Evolutionary conservation across 1,284 basidiomycete species (phyloP).

Genomic region (Melampsora americana): DNA sequence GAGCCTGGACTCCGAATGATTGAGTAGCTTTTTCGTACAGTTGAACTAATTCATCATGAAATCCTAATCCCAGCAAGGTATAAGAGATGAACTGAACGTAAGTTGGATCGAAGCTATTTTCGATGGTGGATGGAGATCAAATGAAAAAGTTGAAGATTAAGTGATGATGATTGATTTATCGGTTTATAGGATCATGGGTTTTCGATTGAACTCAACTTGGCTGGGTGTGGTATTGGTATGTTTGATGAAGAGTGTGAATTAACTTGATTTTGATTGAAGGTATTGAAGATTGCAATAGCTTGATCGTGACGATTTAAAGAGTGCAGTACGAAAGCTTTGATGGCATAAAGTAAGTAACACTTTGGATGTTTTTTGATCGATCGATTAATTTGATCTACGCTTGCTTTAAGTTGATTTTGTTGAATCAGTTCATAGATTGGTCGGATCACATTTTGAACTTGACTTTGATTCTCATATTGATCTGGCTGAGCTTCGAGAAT

Average conservation of each 20-base stretch:
- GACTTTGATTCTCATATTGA: too few relatives aligned
- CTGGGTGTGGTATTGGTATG: background rate
- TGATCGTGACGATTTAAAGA: background rate
- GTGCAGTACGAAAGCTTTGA: background rate
- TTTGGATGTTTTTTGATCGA: background rate
- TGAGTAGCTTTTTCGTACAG: background rate
- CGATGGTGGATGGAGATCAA: background rate
- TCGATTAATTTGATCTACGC: background rate
- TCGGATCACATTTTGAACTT: background rate
- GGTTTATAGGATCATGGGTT: background rate
- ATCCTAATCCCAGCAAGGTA: background rate
- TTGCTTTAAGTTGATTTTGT: background rate
- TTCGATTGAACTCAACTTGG: background rate
- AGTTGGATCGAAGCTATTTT: background rate
- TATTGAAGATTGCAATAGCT: background rate
- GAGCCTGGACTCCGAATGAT: background rate
- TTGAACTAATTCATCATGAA: background rate
- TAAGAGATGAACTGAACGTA: slow-evolving; percentile 4
- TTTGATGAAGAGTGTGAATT: too few relatives aligned
- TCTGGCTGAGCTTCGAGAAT: too few relatives aligned
- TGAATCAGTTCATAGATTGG: background rate
- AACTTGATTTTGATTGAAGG: background rate
- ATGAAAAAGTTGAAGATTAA: background rate
- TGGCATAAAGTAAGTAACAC: background rate
- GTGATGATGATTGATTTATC: background rate